phyloP scores from a whole-genome alignment of 805 yeast species.

The Cyberlindnera suaveolens region DNA sequence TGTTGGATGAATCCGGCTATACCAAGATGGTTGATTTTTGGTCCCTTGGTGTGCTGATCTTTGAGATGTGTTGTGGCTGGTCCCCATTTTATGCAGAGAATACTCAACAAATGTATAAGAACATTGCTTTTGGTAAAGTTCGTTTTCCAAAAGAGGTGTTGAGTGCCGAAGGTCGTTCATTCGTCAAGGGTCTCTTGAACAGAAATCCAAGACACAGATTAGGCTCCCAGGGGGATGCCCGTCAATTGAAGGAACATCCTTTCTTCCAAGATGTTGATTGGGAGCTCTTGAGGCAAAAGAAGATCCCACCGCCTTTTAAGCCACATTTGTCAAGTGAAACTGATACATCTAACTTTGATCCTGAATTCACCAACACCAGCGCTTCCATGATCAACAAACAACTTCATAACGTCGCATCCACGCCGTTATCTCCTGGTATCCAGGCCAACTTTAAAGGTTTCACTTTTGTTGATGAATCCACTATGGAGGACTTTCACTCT shows the following conservation, averaged over 20 bases:
- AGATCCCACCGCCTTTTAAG: slow-evolving; percentile 92
- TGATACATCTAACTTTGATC: slow-evolving; percentile 95
- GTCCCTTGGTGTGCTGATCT: slow-evolving; percentile 94
- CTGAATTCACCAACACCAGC: slow-evolving; percentile 91
- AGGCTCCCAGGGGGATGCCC: slow-evolving; percentile 87
- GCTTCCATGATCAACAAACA: slow-evolving; percentile 74
- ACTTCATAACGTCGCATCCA: slow-evolving; percentile 39
- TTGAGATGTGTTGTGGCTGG: slow-evolving; percentile 99
- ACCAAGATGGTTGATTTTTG: slow-evolving; percentile 99
- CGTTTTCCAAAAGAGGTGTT: slow-evolving; percentile 94
- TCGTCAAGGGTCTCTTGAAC: slow-evolving; percentile 90
- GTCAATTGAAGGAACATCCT: slow-evolving; percentile 87
- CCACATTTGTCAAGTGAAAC: slow-evolving; percentile 89
- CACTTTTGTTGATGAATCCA: slow-evolving; percentile 90
- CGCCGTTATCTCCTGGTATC: slow-evolving; percentile 90
- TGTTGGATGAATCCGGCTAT: slow-evolving; percentile 92
- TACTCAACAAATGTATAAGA: slow-evolving; percentile 98
- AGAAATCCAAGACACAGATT: slow-evolving; percentile 94
- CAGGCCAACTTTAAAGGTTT: slow-evolving; percentile 97
- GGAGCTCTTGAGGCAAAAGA: slow-evolving; percentile 70
- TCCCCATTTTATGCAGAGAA: slow-evolving; percentile 97
- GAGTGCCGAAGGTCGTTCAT: slow-evolving; percentile 87
- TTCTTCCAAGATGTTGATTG: slow-evolving; percentile 91
- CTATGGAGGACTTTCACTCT: slow-evolving; percentile 79
- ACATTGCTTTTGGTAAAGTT: slow-evolving; percentile 97